Evolutionary conservation across 495 filamentous ascomycete genomes (phyloP), one percentile per base, ranked within the genome.

Genomic region (Entonaema liquescens): DNA sequence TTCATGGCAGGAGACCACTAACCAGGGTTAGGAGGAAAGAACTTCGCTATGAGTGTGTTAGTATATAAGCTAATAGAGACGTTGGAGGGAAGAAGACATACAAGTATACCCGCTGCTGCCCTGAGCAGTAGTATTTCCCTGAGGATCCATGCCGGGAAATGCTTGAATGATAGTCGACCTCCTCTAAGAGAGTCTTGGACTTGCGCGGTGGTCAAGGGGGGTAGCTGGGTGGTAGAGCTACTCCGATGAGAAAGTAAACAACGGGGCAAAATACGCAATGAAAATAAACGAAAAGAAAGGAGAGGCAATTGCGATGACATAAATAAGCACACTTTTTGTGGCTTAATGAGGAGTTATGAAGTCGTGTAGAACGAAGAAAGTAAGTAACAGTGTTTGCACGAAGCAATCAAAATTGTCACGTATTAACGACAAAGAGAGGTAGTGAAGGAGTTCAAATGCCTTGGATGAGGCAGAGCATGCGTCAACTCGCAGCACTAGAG

Each of bases 391-490:
- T 61, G 65, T 68, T 68, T 68, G 65, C 50, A 57, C 17, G 58
- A 68, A 68, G 65, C 65, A 68, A 68, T 49, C 58, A 62, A 42
- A 68, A 68, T 31, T 8, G 31, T 33, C 2, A 52, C 50, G 3
- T 29, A 23, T 59, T n/a, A 35, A 31, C 11, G 38, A 68, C 50
- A 68, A 68, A 68, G 40, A 57, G 44, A 29, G 1, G 15, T 3
- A n/a, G 19, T 8, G 19, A 23, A 50, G 31, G 36, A 17, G 11
- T 44, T 67, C 36, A 13, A 26, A 12, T 21, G 12, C 29, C 15
- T 38, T 66, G 13, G 13, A 38, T n/a, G 9, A 57, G 11, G 21
- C 17, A 28, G n/a, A 52, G 31, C 40, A 52, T 42, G 44, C 42
- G 26, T 47, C 1, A 64, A 56, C n/a, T 33, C 23, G 11, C 50